Evolutionary conservation across 2,329 filamentous ascomycete genomes (phyloP).

Genomic region (Basipetospora chlamydospora): DNA sequence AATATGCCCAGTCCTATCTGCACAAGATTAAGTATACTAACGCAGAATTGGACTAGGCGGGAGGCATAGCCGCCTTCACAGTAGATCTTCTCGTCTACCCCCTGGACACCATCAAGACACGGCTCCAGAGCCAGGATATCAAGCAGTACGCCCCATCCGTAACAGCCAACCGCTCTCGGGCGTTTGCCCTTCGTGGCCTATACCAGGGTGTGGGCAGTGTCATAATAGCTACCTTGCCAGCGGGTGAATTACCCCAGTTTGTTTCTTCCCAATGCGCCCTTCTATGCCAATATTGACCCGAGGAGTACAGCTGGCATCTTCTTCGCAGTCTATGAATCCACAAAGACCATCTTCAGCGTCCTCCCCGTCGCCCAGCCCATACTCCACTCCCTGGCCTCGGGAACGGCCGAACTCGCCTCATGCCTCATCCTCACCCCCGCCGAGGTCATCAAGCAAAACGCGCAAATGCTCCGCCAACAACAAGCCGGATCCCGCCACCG

Average conservation of each 20-base stretch:
- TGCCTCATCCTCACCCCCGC: constrained; percentile 79
- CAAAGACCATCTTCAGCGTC: background rate
- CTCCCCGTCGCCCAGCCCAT: background rate
- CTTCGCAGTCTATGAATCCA: background rate
- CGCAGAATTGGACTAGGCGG: too few relatives aligned
- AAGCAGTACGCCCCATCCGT: constrained; percentile 40
- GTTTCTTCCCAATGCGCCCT: background rate
- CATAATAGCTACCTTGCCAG: constrained; percentile 76
- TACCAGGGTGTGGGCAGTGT: constrained; percentile 83
- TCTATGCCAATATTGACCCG: background rate
- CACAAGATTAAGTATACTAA: too few relatives aligned
- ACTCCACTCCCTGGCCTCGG: background rate
- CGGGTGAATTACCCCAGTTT: constrained; percentile 42
- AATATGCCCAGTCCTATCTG: too few relatives aligned
- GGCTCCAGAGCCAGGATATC: constrained; percentile 68
- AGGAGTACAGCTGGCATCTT: background rate
- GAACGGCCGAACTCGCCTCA: constrained; percentile 59
- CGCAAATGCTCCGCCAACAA: constrained; percentile 54
- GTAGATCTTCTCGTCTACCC: constrained; percentile 80
- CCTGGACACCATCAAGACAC: constrained; percentile 79
- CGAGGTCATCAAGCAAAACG: constrained; percentile 87
- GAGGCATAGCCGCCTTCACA: constrained; percentile 70
- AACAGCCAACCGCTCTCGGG: constrained; percentile 35
- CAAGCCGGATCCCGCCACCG: constrained; percentile 9
- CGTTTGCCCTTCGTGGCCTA: constrained; percentile 51